Evolutionary conservation across 78 protist genomes (phyloP).

Genomic region (Emiliania huxleyi): DNA sequence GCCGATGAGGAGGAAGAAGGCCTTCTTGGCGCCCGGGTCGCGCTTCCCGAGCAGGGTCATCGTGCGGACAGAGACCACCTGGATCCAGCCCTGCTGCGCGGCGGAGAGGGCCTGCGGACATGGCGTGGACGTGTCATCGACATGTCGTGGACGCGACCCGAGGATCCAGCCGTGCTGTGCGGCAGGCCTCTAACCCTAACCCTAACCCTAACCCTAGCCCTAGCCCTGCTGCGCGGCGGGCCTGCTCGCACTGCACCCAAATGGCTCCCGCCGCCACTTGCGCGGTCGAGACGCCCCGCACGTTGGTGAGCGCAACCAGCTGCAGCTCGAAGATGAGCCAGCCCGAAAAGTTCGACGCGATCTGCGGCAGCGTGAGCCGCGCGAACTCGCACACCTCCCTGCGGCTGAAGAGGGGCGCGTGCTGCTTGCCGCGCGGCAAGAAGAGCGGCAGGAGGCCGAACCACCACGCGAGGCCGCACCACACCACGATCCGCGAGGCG

Average conservation of each 20-base stretch:
- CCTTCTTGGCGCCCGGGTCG: not conserved
- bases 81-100: not conserved
- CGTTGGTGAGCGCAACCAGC: not conserved
- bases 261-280: not conserved
- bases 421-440: not conserved
- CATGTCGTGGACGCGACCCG: no score
- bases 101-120: not conserved
- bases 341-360: not conserved
- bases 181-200: no score
- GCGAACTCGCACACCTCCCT: not conserved
- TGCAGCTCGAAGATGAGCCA: slow-evolving; percentile 2
- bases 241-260: not conserved
- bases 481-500: not conserved
- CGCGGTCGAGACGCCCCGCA: not conserved
- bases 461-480: not conserved
- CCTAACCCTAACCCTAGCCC: no score
- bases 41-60: not conserved
- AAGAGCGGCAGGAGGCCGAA: not conserved
- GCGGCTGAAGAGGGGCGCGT: not conserved
- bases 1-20: not conserved
- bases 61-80: not conserved
- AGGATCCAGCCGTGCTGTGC: no score
- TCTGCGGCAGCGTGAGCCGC: not conserved
- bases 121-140: no score
- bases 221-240: no score